Evolutionary conservation across 768 basidiomycete genomes (phyloP).

Genomic region (Tricholoma terreum): DNA sequence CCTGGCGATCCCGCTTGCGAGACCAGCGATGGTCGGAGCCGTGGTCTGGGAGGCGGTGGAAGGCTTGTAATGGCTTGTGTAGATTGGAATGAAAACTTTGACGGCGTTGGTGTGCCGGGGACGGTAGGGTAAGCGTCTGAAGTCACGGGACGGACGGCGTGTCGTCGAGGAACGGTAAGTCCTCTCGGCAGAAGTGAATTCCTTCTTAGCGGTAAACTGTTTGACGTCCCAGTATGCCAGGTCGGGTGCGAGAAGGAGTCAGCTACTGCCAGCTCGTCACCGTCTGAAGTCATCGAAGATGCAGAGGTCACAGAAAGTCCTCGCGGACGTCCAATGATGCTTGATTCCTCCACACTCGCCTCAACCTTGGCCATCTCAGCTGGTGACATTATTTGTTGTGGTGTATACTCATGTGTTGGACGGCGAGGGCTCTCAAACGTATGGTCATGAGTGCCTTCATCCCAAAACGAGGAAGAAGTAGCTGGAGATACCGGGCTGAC

Average conservation of each 20-base stretch:
- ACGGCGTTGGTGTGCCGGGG: slow-evolving; percentile 15
- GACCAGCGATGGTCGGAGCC: slow-evolving; percentile 23
- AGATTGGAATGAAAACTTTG: slow-evolving; percentile 16
- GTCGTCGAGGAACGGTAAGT: slow-evolving; percentile 14
- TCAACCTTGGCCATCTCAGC: slow-evolving; percentile 63
- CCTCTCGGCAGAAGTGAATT: slow-evolving; percentile 16
- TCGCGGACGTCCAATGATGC: slow-evolving; percentile 27
- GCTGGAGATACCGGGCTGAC: slow-evolving; percentile 23
- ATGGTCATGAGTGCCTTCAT: slow-evolving; percentile 38
- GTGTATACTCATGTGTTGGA: slow-evolving; percentile 44
- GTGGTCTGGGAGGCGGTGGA: slow-evolving; percentile 54
- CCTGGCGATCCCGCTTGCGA: slow-evolving; percentile 15
- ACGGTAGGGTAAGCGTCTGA: slow-evolving; percentile 28
- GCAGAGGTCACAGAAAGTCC: slow-evolving; percentile 38
- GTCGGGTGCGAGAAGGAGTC: slow-evolving; percentile 27
- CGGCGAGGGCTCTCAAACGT: slow-evolving; percentile 34
- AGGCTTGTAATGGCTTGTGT: slow-evolving; percentile 36
- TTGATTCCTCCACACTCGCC: slow-evolving; percentile 39
- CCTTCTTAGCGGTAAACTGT: slow-evolving; percentile 15
- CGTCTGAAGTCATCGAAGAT: slow-evolving; percentile 35
- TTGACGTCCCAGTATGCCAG: slow-evolving; percentile 13
- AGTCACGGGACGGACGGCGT: slow-evolving; percentile 32
- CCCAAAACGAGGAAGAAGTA: slow-evolving; percentile 43
- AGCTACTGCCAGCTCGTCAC: slow-evolving; percentile 23
- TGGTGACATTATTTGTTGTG: slow-evolving; percentile 66